Evolutionary conservation across 2,329 filamentous ascomycete species (phyloP).

Genomic region (Thielaviopsis euricoi): DNA sequence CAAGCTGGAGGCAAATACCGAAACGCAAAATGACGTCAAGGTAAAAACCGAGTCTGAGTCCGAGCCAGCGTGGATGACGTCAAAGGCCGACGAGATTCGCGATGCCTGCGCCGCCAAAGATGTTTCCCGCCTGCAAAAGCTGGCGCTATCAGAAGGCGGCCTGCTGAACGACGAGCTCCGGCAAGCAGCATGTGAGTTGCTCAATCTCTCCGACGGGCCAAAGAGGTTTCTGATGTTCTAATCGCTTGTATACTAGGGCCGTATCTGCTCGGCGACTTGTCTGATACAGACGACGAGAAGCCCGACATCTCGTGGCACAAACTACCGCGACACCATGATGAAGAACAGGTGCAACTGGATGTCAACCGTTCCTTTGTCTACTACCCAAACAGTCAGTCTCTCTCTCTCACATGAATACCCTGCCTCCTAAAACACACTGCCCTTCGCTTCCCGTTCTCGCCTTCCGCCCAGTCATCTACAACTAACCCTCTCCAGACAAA

Average conservation of each 20-base stretch:
- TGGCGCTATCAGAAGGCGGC: slow-evolving; percentile 50
- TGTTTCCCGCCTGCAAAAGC: slow-evolving; percentile 34
- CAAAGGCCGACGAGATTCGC: slow-evolving; percentile 32
- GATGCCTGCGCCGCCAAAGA: slow-evolving; percentile 44
- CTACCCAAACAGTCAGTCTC: slow-evolving; percentile 60
- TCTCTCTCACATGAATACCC: too few relatives aligned
- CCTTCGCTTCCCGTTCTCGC: neutral
- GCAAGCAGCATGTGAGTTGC: slow-evolving; percentile 56
- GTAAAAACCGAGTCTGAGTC: neutral
- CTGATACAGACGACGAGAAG: slow-evolving; percentile 15
- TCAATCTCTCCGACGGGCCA: neutral
- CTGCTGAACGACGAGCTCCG: slow-evolving; percentile 53
- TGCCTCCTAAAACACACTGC: too few relatives aligned
- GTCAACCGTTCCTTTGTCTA: slow-evolving; percentile 95
- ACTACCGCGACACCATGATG: slow-evolving; percentile 67
- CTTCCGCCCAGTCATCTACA: neutral
- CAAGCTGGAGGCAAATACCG: too few relatives aligned
- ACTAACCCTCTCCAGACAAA: slow-evolving; percentile 3
- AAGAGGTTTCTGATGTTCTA: slow-evolving; percentile 7
- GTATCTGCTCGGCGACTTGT: slow-evolving; percentile 31
- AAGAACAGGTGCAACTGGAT: slow-evolving; percentile 81
- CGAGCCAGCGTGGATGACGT: slow-evolving; percentile 10
- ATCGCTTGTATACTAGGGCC: slow-evolving; percentile 38
- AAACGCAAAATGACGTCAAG: neutral
- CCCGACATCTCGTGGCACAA: slow-evolving; percentile 30